Percentiles rank a stretch among this genome's conserved stretches.
Evolutionary conservation across 805 yeast genomes (phyloP).

Genomic region (Vanderwaltozyma yarrowii): DNA sequence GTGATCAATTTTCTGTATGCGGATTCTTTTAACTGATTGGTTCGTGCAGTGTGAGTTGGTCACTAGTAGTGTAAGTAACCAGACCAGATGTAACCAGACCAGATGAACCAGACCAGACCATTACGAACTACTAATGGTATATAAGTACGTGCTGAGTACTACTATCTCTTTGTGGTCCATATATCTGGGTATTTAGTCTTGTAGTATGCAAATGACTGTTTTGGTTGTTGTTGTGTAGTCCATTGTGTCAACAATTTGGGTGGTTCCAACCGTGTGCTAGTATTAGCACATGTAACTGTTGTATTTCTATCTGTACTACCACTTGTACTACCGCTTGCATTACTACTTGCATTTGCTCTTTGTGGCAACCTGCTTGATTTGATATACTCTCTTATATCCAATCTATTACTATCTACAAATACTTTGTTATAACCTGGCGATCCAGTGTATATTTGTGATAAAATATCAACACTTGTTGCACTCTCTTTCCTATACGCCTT

Average conservation of each 20-base stretch:
- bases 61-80: no score
- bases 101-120: no score
- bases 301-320: background rate
- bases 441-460: slow-evolving; percentile 8
- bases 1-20: no score
- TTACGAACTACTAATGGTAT: no score
- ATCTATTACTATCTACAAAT: slow-evolving; percentile 7
- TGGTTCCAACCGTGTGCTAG: slow-evolving; percentile 4
- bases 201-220: no score
- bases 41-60: no score
- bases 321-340: background rate
- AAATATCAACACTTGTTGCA: background rate
- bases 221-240: background rate
- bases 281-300: background rate
- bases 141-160: no score
- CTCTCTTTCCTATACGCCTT: background rate
- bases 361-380: slow-evolving; percentile 8
- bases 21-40: no score
- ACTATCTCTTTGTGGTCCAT: no score
- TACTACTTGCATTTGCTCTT: slow-evolving; percentile 6
- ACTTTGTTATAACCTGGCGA: slow-evolving; percentile 14
- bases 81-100: no score
- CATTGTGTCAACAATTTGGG: slow-evolving; percentile 7
- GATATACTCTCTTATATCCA: slow-evolving; percentile 9
- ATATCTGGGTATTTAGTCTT: background rate